Evolutionary conservation across 768 basidiomycete species (phyloP).

Genomic region (Boletus rubescentipes): DNA sequence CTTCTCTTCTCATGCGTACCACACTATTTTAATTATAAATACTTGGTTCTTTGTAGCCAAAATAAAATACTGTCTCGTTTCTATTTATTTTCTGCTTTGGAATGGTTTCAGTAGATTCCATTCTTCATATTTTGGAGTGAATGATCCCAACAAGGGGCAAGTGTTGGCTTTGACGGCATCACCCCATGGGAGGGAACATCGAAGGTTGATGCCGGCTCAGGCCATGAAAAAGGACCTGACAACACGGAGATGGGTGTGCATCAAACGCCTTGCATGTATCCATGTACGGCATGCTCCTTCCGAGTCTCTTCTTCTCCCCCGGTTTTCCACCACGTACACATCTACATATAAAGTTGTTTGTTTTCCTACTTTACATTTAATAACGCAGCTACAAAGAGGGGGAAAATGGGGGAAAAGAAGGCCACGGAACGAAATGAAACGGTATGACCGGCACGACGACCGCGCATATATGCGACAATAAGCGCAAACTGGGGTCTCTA

Average conservation of each 20-base stretch:
- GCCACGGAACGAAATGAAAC: background rate
- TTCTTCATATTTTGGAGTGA: too few species aligned
- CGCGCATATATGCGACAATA: too few species aligned
- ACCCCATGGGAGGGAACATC: background rate
- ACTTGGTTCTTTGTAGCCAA: conserved; percentile 3
- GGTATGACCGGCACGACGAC: too few species aligned
- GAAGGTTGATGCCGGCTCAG: background rate
- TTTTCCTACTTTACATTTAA: background rate
- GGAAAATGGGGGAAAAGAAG: too few species aligned
- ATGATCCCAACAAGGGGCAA: too few species aligned
- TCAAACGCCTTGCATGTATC: background rate
- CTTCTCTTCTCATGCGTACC: background rate
- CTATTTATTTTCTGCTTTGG: background rate
- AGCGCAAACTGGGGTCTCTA: background rate
- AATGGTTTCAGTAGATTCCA: too few species aligned
- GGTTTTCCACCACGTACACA: background rate
- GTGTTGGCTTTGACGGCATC: background rate
- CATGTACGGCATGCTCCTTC: background rate
- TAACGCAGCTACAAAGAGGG: background rate
- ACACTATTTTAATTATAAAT: background rate
- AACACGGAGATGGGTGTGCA: conserved; percentile 1
- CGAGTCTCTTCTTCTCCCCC: background rate
- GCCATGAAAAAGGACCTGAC: too few species aligned
- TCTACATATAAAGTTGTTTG: background rate
- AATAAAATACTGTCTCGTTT: background rate